Evolutionary conservation across 495 filamentous ascomycete genomes (phyloP), one percentile per base, ranked within the genome.

Genomic region (Beverwykella pulmonaria): DNA sequence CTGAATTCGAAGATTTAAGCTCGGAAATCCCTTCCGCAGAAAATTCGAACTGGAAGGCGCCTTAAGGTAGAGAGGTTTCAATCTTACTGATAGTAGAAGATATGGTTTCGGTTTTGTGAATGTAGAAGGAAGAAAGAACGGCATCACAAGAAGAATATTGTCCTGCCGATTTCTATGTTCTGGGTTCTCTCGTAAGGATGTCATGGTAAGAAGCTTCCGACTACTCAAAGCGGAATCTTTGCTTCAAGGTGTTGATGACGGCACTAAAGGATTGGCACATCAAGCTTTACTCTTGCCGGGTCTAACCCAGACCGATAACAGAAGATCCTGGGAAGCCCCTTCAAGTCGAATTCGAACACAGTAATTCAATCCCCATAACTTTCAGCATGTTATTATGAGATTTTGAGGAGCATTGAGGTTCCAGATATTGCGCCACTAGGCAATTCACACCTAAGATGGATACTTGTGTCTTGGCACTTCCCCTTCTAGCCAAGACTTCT

Each of bases 261-360:
- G 64, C 64, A 61, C 64, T 67, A 67, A 61, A 67, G 64, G 48
- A 34, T 67, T 67, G 64, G 64, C 57, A 61, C 46, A 53, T 27
- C 36, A 60, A 56, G 49, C 55, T 36, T 36, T 29, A 50, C 57
- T 49, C 58, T 56, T 57, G 58, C 57, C 64, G 26, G 58, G 57
- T 30, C 64, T 61, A 27, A 55, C 50, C 58, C 39, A 55, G 44
- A 30, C 46, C 19, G 47, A 54, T 63, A 2, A 55, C 34, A 34
- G n/a, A 63, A 46, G 23, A 32, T 17, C 6, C 49, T 55, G 39
- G 60, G 32, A 29, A 20, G 22, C 1, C 6, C 19, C 23, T 44
- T 23, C 26, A 2, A 27, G 9, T 2, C 30, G 34, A 7, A n/a
- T 50, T 36, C 46, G 27, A 27, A 7, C 5, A 48, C 9, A 54